Evolutionary conservation across 106 monocot genomes (phyloP).

Genomic region (Allium cepa): DNA sequence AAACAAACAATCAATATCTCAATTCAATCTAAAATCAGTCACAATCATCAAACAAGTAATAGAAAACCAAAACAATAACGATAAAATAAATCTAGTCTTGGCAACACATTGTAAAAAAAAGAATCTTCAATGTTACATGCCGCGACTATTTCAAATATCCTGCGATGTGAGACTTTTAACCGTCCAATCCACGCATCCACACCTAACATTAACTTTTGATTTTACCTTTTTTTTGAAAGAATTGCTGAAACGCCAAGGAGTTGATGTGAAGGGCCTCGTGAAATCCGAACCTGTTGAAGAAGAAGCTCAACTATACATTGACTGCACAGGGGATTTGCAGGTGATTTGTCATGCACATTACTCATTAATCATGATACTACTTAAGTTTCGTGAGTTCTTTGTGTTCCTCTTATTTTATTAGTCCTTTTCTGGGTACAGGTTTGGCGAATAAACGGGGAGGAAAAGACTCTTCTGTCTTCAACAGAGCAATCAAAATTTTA

Average conservation of each 20-base stretch:
- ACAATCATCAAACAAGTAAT: neutral
- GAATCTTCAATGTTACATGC: too few relatives aligned
- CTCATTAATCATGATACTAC: too few relatives aligned
- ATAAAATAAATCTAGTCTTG: too few relatives aligned
- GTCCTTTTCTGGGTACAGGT: constrained; percentile 34
- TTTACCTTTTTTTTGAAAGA: constrained; percentile 25
- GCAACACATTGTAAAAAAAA: too few relatives aligned
- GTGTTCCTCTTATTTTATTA: too few relatives aligned
- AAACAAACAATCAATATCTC: neutral
- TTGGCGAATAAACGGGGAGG: constrained; percentile 80
- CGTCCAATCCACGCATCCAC: too few relatives aligned
- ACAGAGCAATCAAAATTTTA: constrained; percentile 80
- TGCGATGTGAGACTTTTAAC: too few relatives aligned
- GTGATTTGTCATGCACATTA: constrained; percentile 14
- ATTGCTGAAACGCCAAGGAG: constrained; percentile 85
- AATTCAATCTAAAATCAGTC: neutral
- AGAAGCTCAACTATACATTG: constrained; percentile 79
- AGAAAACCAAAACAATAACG: too few relatives aligned
- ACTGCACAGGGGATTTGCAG: constrained; percentile 88
- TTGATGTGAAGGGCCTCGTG: constrained; percentile 81
- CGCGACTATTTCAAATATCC: too few relatives aligned
- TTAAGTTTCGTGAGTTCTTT: too few relatives aligned
- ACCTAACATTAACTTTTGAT: too few relatives aligned
- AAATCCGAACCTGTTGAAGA: constrained; percentile 74
- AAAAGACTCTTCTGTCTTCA: constrained; percentile 64